phyloP scores from a whole-genome alignment of 306 rosid genomes.

The Malus asiatica region DNA sequence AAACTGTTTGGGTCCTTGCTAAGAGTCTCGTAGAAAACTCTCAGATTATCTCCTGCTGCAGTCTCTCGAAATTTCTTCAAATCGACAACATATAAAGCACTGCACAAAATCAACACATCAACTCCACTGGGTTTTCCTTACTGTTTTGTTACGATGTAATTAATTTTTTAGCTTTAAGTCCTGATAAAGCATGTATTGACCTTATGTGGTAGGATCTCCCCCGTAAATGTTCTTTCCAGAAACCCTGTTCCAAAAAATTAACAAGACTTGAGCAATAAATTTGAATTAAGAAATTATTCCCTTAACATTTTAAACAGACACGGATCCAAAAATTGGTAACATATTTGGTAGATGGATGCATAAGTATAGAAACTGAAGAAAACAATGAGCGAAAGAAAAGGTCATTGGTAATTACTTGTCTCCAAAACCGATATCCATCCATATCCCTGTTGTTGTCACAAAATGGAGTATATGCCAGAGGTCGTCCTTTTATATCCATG shows the following conservation, averaged over 20 bases:
- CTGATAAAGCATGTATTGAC: slow-evolving; percentile 22
- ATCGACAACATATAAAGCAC: slow-evolving; percentile 96
- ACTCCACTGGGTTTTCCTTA: neutral
- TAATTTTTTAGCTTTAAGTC: neutral
- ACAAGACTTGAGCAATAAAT: slow-evolving; percentile 8
- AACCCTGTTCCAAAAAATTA: slow-evolving; percentile 56
- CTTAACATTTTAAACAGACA: slow-evolving; percentile 1
- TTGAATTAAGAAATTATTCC: neutral
- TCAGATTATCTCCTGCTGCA: slow-evolving; percentile 98
- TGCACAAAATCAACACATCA: slow-evolving; percentile 29
- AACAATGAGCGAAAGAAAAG: neutral
- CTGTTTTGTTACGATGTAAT: neutral
- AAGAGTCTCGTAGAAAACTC: slow-evolving; percentile 95
- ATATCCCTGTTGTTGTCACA: slow-evolving; percentile 96
- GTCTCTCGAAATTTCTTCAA: slow-evolving; percentile 91
- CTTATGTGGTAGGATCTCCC: slow-evolving; percentile 93
- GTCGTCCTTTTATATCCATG: slow-evolving; percentile 92
- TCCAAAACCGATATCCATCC: slow-evolving; percentile 99
- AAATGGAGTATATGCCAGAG: slow-evolving; percentile 93
- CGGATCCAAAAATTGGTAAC: neutral
- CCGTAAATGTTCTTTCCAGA: slow-evolving; percentile 95
- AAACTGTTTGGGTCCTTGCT: slow-evolving; percentile 99
- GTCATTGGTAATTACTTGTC: slow-evolving; percentile 56
- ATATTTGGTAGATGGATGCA: neutral
- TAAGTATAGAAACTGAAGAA: neutral